Base-by-base conservation (phyloP, 2,329 filamentous ascomycete species). In the Plenodomus tracheiphilus region DNA sequence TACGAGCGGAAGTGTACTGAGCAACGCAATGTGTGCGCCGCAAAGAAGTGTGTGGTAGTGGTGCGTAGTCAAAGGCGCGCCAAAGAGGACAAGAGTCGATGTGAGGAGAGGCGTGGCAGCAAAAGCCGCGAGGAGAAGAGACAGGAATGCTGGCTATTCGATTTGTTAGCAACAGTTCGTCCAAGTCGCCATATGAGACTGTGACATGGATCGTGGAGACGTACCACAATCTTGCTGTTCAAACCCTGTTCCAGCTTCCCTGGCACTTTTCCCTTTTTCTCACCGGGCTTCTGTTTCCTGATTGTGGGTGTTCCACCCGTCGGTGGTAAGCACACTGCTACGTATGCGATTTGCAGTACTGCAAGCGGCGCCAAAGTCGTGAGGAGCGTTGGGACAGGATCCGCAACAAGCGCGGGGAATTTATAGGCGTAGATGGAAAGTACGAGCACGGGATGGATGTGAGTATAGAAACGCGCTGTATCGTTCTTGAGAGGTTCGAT, bases 11-110 rank as follows among this genome's bases (percentile, higher is more conserved):
- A 92, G 87, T 0, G 89, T 79, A 16, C 85, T 83, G 11, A 99
- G 83, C 0, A 96, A 74, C 10, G 91, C 84, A 51, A 97, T 82
- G 70, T 97, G 92, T 1, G 87, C 82, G 2, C 90, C 88, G 70
- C 86, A 88, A 30, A 97, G 84, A 25, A 89, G 70, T 1, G 94
- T 99, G 58, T 95, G 87, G 3, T 79, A 69, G 42, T 87, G 76
- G 70, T 97, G 89, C 1, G 89, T 90, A 25, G 93, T 89, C 44
- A 96, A 79, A 0, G 94, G 94, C 7, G 93, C 94, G 66, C 94
- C 94, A 73, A 97, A 95, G 59, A 97, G 87, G 64, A 97, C 80
- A 63, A 95, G 82, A 32, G 85, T 74, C 37, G 84, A 69, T 69
- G 80, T 74, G 38, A 87, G 75, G 30, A 84, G 65, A 2, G 85